Percentiles rank a stretch among this genome's conserved stretches.
Conservation (phyloP, 2,329 filamentous ascomycete species). For the Coniochaeta sp. region DNA sequence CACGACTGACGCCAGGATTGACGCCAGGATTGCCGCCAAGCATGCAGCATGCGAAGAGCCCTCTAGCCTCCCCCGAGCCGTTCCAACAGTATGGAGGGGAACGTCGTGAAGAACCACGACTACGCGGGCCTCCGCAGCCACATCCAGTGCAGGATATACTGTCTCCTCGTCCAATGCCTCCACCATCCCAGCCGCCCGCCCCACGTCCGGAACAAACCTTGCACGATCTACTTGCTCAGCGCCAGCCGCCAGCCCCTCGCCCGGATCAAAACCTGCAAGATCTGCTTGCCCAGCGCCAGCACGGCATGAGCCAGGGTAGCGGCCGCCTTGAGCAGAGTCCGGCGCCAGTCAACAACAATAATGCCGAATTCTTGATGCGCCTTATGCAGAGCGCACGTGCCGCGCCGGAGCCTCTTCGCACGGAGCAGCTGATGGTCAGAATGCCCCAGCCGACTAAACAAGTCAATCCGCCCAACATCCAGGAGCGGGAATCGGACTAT, state of each 20-base stretch:
- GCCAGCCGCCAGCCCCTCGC: slow-evolving; percentile 25
- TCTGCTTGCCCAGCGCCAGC: slow-evolving; percentile 46
- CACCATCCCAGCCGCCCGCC: slow-evolving; percentile 34
- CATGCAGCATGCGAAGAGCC: slow-evolving; percentile 25
- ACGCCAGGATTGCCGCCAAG: slow-evolving; percentile 11
- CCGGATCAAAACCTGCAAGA: slow-evolving; percentile 56
- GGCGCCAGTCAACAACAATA: slow-evolving; percentile 41
- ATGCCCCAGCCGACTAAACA: slow-evolving; percentile 44
- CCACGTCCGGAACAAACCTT: slow-evolving; percentile 49
- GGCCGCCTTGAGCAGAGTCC: slow-evolving; percentile 34
- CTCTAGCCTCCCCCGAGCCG: slow-evolving; percentile 37
- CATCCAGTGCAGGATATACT: slow-evolving; percentile 44
- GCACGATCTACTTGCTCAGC: slow-evolving; percentile 52
- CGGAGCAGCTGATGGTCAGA: slow-evolving; percentile 45
- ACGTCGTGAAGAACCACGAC: slow-evolving; percentile 34
- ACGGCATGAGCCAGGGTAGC: slow-evolving; percentile 42
- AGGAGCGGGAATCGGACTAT: slow-evolving; percentile 42
- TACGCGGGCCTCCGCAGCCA: slow-evolving; percentile 29
- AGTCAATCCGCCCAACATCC: slow-evolving; percentile 35
- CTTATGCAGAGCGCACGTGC: slow-evolving; percentile 60
- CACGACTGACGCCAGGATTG: background rate
- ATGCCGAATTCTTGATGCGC: slow-evolving; percentile 79
- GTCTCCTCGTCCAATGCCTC: slow-evolving; percentile 37
- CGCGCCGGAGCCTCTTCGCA: slow-evolving; percentile 39
- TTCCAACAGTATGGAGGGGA: slow-evolving; percentile 39